Base-by-base conservation (phyloP, 208 protist species). In the Leptomonas pyrrhocoris region DNA sequence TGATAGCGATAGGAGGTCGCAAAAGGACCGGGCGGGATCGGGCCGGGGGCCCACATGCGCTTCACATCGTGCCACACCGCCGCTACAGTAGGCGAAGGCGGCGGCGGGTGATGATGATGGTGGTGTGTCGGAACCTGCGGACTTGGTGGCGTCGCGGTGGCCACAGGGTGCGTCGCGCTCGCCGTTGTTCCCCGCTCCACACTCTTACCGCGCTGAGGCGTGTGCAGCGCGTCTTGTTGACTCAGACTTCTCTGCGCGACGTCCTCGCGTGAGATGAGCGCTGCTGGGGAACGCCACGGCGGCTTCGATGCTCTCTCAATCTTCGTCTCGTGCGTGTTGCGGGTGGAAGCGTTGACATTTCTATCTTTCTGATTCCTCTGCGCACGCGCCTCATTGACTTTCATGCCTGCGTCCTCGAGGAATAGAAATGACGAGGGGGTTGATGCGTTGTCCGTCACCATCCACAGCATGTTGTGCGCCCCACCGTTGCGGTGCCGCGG, bases 41-140 rank as follows among this genome's bases (percentile, higher is more conserved):
- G 21, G 18, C 9, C 54, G 16, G 70, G 61, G 15, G 70, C 43
- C 70, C 70, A 75, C 70, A 75, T 75, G n/a, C 31, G 60, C 42
- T 64, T 51, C 7, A 75, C 60, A 13, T 54, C 70, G 0, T 57
- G 38, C 70, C 60, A 68, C 40, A 75, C 45, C 15, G 51, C 60
- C 0, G 61, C 70, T 18, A 45, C 23, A 19, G 18, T 48, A 18
- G 43, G 61, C 38, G 38, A 42, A n/a, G n/a, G n/a, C n/a, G n/a
- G n/a, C 19, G 59, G n/a, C 12, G 70, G 31, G 2, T 28, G 43
- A 1, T 3, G 51, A 1, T 18, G 49, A 0, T 38, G 43, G 28
- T 30, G 18, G 15, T 23, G 53, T 9, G 45, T 8, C 45, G 18
- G 18, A 25, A 7, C 15, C 12, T 42, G 38, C 38, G 38, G 21